Conservation (phyloP, 1,284 basidiomycete species). For the Thecaphora thlaspeos region DNA sequence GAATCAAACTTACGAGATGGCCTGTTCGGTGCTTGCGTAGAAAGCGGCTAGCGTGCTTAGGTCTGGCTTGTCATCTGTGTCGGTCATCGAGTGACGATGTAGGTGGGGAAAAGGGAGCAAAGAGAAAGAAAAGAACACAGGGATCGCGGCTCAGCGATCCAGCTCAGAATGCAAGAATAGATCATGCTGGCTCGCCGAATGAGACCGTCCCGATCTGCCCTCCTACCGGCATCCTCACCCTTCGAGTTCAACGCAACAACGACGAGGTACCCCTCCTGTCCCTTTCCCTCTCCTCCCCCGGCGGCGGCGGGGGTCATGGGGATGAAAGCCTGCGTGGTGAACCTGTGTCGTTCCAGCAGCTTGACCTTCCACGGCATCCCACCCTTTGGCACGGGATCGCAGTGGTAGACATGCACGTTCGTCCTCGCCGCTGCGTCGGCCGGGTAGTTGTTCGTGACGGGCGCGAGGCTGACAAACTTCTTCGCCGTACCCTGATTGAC, state of each 20-base stretch:
- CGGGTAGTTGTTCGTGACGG: conserved; percentile 33
- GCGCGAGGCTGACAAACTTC: conserved; percentile 40
- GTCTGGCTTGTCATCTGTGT: conserved; percentile 48
- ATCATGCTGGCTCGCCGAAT: too few relatives aligned
- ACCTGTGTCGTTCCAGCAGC: conserved; percentile 49
- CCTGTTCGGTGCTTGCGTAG: conserved; percentile 37
- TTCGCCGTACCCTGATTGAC: conserved; percentile 53
- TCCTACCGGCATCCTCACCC: conserved; percentile 17
- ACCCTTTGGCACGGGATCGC: conserved; percentile 12
- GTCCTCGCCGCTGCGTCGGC: conserved; percentile 21
- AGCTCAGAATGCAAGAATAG: background rate
- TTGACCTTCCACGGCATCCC: conserved; percentile 39
- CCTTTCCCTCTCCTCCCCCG: background rate
- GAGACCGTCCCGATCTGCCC: too few relatives aligned
- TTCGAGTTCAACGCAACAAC: conserved; percentile 46
- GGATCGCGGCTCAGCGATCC: conserved; percentile 1
- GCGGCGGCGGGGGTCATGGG: conserved; percentile 28
- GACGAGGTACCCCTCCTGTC: conserved; percentile 44
- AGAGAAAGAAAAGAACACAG: background rate
- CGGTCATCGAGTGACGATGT: background rate
- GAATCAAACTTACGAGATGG: conserved; percentile 29
- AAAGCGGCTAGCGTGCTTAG: conserved; percentile 42
- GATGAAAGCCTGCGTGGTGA: conserved; percentile 49
- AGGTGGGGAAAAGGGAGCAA: background rate
- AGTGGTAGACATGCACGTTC: conserved; percentile 49